A percentile compares a stretch with the other conserved stretches of the same genome.
Conservation (phyloP, 2,329 filamentous ascomycete genomes). For the Rhytidhysteron rufulum region DNA sequence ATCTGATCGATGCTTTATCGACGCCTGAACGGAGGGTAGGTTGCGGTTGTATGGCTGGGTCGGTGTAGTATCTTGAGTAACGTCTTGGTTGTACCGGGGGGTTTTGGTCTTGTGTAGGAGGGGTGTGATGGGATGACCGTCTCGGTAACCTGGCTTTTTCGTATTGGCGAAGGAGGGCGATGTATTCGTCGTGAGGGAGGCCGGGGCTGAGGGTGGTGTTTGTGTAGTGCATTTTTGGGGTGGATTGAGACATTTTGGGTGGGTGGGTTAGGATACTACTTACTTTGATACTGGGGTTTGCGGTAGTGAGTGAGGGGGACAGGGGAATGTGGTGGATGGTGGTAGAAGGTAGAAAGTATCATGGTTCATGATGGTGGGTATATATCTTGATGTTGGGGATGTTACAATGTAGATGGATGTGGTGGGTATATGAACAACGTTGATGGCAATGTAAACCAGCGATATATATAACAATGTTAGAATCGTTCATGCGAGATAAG, state of each 20-base stretch:
- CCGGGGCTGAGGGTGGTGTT: too few relatives aligned
- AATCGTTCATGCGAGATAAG: neutral
- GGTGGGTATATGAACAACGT: neutral
- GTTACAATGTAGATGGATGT: neutral
- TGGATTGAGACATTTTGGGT: neutral
- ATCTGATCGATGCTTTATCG: neutral
- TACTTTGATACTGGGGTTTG: neutral
- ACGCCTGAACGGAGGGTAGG: neutral
- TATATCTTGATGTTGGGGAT: neutral
- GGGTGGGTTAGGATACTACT: neutral
- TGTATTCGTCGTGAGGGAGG: too few relatives aligned
- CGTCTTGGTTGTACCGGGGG: too few relatives aligned
- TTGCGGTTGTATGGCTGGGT: neutral
- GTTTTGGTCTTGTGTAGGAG: too few relatives aligned
- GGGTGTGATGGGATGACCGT: too few relatives aligned
- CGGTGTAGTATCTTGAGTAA: neutral
- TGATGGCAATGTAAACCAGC: neutral
- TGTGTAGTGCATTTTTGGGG: too few relatives aligned
- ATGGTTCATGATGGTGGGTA: neutral
- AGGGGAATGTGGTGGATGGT: neutral
- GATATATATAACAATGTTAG: neutral
- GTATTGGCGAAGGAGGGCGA: too few relatives aligned
- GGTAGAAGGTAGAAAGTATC: neutral
- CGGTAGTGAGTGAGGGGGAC: neutral
- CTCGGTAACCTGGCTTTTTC: too few relatives aligned